Evolutionary conservation across 116 monocot genomes (phyloP), one percentile per base, ranked within the genome.

Genomic region (Phalaenopsis hybrid): DNA sequence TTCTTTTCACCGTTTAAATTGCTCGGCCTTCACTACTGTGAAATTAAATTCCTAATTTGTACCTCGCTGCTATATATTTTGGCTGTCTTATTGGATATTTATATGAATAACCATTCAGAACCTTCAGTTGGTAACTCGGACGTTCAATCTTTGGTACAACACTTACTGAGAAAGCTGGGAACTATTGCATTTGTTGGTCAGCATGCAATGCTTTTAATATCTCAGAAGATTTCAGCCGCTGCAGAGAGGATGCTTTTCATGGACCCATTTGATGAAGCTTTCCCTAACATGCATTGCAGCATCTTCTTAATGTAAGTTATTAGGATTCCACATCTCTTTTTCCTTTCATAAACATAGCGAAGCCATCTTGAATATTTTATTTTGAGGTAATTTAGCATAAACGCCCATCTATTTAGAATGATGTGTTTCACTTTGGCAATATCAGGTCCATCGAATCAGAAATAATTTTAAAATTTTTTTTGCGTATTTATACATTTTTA

Each of bases 231-330:
- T 52, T 90, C 88, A 69, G 81, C 82, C 49, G 79, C 85, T 80
- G 91, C 89, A n/a, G 98, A 98, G 58, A 90, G 84, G 57, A 79
- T 98, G 58, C 85, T 92, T 80, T 78, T 91, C 46, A 88, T 90
- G 79, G 93, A 98, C 88, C 95, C 98, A 78, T 98, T 98, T 88
- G 89, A 98, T 87, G 85, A 90, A 51, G 81, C 86, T 80, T 98
- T 89, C 79, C 92, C 90, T 79, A 86, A 81, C 73, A 74, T 82
- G 48, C 90, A 98, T 92, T 89, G 80, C 78, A 88, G 77, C 88
- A 88, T 98, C 92, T 98, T 88, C 84, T 84, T 95, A 83, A 91
- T 98, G 95, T 95, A 87, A 85, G 97, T 79, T 11, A 45, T 76
- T 76, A 15, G 18, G 59, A 69, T 69, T 33, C 13, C 25, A 6